Percentiles rank a stretch among this genome's conserved stretches.
These are phyloP conservation scores for Puccinia triticina DNA, from an alignment of 1,284 basidiomycete species.

Conservation along the genomic window DNA sequence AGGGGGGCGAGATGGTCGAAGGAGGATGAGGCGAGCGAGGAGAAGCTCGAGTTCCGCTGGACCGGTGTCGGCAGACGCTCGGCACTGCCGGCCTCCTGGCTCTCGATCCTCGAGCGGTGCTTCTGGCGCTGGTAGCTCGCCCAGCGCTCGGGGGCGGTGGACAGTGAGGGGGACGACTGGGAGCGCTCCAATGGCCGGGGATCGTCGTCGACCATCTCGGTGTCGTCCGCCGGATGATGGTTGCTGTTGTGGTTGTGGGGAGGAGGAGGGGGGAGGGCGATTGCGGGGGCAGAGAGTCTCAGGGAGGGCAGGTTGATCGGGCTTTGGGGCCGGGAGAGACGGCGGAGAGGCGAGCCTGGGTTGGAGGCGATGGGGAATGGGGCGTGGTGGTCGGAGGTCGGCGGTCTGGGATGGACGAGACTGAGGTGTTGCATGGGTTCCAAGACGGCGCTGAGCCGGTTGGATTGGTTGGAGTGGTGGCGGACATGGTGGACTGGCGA, in stretches of 20 bases:
- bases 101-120: not conserved
- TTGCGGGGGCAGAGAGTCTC: conserved; percentile 16
- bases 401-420: conserved; percentile 63
- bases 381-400: not conserved
- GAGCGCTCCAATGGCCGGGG: conserved; percentile 28
- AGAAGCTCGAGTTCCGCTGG: conserved; percentile 22
- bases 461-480: not conserved
- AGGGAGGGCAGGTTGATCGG: conserved; percentile 37
- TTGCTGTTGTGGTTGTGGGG: not conserved
- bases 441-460: conserved; percentile 68
- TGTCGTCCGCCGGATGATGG: not conserved
- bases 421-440: conserved; percentile 73
- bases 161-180: conserved; percentile 28
- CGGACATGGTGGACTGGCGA: not conserved
- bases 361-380: not conserved
- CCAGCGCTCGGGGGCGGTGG: conserved; percentile 32
- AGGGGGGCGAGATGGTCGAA: not conserved
- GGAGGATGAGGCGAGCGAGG: conserved; percentile 25
- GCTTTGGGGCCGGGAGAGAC: conserved; percentile 21
- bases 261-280: conserved; percentile 12
- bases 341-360: not conserved
- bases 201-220: conserved; percentile 13
- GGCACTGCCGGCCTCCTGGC: not conserved
- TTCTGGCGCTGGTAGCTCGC: conserved; percentile 14
- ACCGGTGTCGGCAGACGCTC: not conserved